A percentile compares a stretch with the other conserved stretches of the same genome.
phyloP scores from a whole-genome alignment of 148 eudicot species.

The Suaeda aralocaspica region DNA sequence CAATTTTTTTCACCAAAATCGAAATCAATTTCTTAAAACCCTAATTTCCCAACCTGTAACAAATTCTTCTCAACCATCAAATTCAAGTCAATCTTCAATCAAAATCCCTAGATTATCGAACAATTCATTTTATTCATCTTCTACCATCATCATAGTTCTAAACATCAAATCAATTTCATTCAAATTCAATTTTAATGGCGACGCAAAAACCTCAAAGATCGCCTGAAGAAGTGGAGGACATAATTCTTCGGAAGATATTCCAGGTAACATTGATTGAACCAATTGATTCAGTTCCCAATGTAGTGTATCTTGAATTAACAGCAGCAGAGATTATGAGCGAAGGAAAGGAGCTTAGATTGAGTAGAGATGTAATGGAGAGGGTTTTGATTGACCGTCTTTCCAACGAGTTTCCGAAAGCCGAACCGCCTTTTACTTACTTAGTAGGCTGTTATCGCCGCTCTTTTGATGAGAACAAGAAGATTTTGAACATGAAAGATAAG shows the following conservation, averaged over 20 bases:
- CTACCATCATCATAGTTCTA: neutral
- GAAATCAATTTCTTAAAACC: neutral
- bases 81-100: neutral
- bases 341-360: slow-evolving; percentile 55
- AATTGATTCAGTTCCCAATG: slow-evolving; percentile 48
- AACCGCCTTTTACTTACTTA: slow-evolving; percentile 67
- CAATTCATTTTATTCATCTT: neutral
- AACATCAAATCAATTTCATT: neutral
- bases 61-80: neutral
- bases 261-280: slow-evolving; percentile 62
- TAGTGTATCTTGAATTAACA: slow-evolving; percentile 72
- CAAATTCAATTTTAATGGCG: slow-evolving; percentile 41
- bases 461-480: slow-evolving; percentile 70
- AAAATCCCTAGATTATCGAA: slow-evolving; percentile 1
- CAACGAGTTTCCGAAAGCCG: slow-evolving; percentile 46
- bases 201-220: slow-evolving; percentile 59
- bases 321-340: slow-evolving; percentile 93
- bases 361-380: slow-evolving; percentile 73
- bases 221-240: slow-evolving; percentile 75
- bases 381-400: slow-evolving; percentile 81
- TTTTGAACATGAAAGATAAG: slow-evolving; percentile 68
- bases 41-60: neutral
- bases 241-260: slow-evolving; percentile 74
- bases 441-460: slow-evolving; percentile 69
- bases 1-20: neutral